Percentiles rank a stretch among this genome's conserved stretches.
Evolutionary conservation across 805 yeast species (phyloP).

Genomic region (Alloascoidea africana): DNA sequence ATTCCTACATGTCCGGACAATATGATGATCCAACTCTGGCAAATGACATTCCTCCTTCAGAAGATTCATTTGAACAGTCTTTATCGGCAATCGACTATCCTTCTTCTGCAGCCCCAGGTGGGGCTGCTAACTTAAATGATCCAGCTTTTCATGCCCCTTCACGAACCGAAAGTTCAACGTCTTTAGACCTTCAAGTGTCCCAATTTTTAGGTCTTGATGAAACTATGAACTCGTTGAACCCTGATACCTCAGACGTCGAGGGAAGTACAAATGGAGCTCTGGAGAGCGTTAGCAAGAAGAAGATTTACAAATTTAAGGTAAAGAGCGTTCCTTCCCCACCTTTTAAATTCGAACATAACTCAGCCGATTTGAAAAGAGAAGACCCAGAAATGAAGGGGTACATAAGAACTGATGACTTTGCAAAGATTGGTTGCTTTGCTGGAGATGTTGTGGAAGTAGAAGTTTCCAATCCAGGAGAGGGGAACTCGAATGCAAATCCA

Average conservation of each 20-base stretch:
- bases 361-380: conserved; percentile 14
- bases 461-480: conserved; percentile 5
- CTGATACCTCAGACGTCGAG: too few species aligned
- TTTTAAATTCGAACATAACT: conserved; percentile 1
- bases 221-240: not conserved
- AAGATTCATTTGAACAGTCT: too few species aligned
- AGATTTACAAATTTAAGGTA: not conserved
- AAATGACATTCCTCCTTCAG: too few species aligned
- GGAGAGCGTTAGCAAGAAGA: too few species aligned
- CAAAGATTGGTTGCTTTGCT: conserved; percentile 44
- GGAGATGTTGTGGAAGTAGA: conserved; percentile 44
- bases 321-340: not conserved
- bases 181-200: not conserved
- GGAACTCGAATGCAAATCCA: conserved; percentile 5
- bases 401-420: conserved; percentile 33
- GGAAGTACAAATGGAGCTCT: too few species aligned
- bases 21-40: not conserved
- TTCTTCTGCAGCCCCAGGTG: too few species aligned
- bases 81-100: too few species aligned
- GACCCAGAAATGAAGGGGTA: conserved; percentile 32
- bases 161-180: not conserved
- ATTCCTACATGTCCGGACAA: conserved; percentile 3
- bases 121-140: not conserved
- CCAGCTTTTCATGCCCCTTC: not conserved
- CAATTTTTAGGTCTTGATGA: conserved; percentile 2